These are phyloP conservation scores for Phialophora tarda DNA, from an alignment of 2,329 filamentous ascomycete genomes.

Conservation along the genomic window DNA sequence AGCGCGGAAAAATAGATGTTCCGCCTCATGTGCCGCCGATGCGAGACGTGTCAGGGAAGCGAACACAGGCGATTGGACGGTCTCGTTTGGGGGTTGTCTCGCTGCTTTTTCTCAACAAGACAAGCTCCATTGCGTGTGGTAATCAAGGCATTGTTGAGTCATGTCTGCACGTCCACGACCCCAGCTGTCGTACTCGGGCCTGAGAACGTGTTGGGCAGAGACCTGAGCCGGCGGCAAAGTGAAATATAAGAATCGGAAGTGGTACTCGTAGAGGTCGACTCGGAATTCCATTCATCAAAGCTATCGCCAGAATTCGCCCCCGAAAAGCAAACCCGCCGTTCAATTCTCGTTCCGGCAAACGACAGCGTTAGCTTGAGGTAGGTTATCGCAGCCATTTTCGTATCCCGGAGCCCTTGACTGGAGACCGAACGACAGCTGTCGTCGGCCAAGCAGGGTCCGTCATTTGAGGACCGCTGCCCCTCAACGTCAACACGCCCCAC, in stretches of 20 bases:
- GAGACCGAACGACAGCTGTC: conserved; percentile 4
- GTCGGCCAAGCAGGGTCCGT: conserved; percentile 15
- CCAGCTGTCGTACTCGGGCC: background rate
- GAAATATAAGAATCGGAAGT: conserved; percentile 13
- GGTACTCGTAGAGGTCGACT: background rate
- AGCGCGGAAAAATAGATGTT: conserved; percentile 31
- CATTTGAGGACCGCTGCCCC: conserved; percentile 19
- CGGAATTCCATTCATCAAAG: background rate
- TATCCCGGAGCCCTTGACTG: background rate
- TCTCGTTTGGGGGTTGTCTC: conserved; percentile 1
- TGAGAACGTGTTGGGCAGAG: background rate
- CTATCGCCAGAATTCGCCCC: conserved; percentile 4
- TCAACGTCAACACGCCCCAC: conserved; percentile 37
- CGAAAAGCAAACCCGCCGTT: background rate
- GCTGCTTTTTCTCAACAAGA: conserved; percentile 28
- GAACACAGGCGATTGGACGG: conserved; percentile 28
- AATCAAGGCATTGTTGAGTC: conserved; percentile 31
- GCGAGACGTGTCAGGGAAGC: conserved; percentile 10
- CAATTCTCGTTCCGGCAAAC: conserved; percentile 9
- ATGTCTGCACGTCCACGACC: conserved; percentile 9
- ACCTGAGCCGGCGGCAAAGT: background rate
- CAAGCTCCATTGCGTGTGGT: conserved; percentile 21
- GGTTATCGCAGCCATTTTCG: conserved; percentile 8
- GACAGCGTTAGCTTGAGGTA: conserved; percentile 5
- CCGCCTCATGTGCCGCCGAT: conserved; percentile 26